Evolutionary conservation across 305 asterid species (phyloP).

Genomic region (Ilex paraguariensis): DNA sequence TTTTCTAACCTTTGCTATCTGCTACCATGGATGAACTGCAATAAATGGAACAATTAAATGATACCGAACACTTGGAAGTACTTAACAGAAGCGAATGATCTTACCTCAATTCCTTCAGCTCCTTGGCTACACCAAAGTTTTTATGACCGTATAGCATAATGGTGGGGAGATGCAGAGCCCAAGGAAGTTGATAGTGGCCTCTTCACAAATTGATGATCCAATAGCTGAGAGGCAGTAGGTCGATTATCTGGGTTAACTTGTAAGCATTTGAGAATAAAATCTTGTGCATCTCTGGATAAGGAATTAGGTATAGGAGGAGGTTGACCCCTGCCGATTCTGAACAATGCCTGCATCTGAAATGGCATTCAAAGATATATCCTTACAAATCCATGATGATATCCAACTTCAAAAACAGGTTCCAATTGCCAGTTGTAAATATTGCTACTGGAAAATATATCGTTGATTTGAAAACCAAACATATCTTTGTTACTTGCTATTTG

Average conservation of each 20-base stretch:
- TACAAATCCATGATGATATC: neutral
- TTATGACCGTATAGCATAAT: conserved; percentile 13
- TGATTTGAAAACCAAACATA: no score
- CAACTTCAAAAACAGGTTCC: no score
- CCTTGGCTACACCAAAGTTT: neutral
- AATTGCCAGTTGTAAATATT: no score
- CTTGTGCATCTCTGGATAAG: conserved; percentile 52
- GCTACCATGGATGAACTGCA: no score
- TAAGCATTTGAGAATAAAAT: conserved; percentile 50
- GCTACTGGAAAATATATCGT: no score
- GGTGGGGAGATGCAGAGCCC: conserved; percentile 43
- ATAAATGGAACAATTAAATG: no score
- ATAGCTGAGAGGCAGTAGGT: conserved; percentile 51
- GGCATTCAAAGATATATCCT: conserved; percentile 9
- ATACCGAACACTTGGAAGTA: no score
- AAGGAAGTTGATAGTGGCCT: conserved; percentile 31
- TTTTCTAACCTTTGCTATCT: no score
- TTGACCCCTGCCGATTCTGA: conserved; percentile 57
- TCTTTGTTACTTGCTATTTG: no score
- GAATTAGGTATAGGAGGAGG: conserved; percentile 50
- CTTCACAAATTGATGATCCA: conserved; percentile 58
- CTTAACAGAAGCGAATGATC: no score
- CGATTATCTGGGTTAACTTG: conserved; percentile 57
- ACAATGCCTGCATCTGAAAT: conserved; percentile 57
- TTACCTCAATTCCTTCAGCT: no score